These are phyloP conservation scores for Ophiostoma populinum DNA, from an alignment of 2,329 filamentous ascomycete species.

Conservation along the genomic window DNA sequence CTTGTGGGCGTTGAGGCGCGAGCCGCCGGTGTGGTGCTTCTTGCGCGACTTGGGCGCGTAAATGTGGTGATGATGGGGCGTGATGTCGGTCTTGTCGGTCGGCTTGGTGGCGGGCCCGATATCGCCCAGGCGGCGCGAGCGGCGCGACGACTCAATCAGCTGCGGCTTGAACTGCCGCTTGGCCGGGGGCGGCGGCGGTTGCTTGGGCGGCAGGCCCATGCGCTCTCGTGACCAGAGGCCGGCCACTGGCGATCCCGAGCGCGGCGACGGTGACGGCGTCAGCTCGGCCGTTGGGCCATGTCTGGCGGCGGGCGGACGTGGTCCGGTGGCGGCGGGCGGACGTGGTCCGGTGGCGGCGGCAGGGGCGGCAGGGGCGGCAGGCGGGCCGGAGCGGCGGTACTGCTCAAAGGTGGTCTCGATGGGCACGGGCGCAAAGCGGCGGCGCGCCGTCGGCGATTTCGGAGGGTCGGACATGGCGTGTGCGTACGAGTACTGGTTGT, in stretches of 20 bases:
- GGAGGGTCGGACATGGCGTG: not conserved
- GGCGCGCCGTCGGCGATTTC: constrained; percentile 10
- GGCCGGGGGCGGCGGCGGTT: not conserved
- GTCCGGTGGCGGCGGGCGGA: too few species aligned
- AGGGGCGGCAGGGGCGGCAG: too few species aligned
- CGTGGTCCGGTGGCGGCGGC: too few species aligned
- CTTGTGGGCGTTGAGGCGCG: constrained; percentile 14
- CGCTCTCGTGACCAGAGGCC: constrained; percentile 5
- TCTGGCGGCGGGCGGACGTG: constrained; percentile 1
- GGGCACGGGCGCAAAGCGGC: constrained; percentile 50
- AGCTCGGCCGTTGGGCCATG: constrained; percentile 25
- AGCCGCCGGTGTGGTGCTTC: too few species aligned
- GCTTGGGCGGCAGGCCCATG: not conserved
- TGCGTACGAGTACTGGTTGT: constrained; percentile 3
- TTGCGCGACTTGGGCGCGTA: constrained; percentile 32
- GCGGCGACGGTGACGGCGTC: constrained; percentile 27
- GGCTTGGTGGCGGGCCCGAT: constrained; percentile 42
- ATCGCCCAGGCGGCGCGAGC: constrained; percentile 51
- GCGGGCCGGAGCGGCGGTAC: constrained; percentile 24
- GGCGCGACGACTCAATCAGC: constrained; percentile 62
- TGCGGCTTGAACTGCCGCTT: constrained; percentile 54
- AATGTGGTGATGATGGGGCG: constrained; percentile 44
- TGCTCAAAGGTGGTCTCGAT: constrained; percentile 55
- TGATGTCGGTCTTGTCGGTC: constrained; percentile 56
- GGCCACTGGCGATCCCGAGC: constrained; percentile 24